A percentile compares a stretch with the other conserved stretches of the same genome.
These are phyloP conservation scores for Elsinoe perseae DNA, from an alignment of 2,329 filamentous ascomycete genomes.

Conservation along the genomic window DNA sequence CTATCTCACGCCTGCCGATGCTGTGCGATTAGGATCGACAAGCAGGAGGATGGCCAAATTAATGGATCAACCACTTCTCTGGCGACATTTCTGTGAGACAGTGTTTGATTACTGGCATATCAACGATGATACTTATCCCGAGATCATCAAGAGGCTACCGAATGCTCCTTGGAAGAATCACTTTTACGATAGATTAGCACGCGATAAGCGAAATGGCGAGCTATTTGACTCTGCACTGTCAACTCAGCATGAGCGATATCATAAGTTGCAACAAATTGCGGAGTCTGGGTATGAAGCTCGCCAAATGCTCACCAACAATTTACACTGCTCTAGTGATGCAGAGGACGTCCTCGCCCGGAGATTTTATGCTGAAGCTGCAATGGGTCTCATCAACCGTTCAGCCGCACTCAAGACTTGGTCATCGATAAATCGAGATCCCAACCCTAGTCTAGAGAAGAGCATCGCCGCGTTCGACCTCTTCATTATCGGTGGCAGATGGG, in stretches of 20 bases:
- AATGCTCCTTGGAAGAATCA: conserved; percentile 56
- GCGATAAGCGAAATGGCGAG: conserved; percentile 29
- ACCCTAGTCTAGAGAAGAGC: conserved; percentile 60
- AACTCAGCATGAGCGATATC: conserved; percentile 62
- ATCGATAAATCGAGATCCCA: conserved; percentile 44
- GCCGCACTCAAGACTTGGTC: conserved; percentile 73
- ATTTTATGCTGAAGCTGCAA: conserved; percentile 64
- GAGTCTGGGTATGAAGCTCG: conserved; percentile 73
- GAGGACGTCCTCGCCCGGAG: conserved; percentile 72
- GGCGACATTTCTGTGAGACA: conserved; percentile 65
- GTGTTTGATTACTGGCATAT: conserved; percentile 69
- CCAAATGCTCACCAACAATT: conserved; percentile 67
- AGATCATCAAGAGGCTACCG: conserved; percentile 41
- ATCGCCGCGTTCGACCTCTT: conserved; percentile 86
- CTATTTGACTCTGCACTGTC: conserved; percentile 59
- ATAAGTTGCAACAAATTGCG: conserved; percentile 63
- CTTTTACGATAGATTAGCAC: conserved; percentile 31
- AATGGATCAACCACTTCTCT: conserved; percentile 65
- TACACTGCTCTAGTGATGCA: conserved; percentile 48
- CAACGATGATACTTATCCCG: conserved; percentile 48
- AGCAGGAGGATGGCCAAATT: conserved; percentile 59
- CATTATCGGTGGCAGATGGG: conserved; percentile 56
- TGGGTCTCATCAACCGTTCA: conserved; percentile 73
- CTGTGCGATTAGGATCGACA: conserved; percentile 45
- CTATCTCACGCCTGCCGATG: conserved; percentile 49